Evolutionary conservation across 306 rosid species (phyloP), one percentile per base, ranked within the genome.

Genomic region (Elaeagnus macrophylla): DNA sequence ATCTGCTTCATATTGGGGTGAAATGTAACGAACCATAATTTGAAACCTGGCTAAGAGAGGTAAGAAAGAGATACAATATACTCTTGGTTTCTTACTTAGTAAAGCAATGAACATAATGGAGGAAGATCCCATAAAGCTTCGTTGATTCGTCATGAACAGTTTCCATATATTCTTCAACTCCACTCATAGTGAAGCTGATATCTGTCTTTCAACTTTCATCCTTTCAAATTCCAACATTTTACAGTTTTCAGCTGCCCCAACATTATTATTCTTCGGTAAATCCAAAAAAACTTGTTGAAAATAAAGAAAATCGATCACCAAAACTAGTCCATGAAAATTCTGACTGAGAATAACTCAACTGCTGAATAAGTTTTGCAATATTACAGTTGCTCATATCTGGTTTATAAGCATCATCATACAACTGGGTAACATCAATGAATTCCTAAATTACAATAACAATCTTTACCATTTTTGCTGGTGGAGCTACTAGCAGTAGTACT

Each of bases 121-220:
- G 94, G 91, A 72, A 90, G 95, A 86, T 86, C 97, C 91, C 94
- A 86, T 0, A 86, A 72, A 17, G 84, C 51, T 40, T 86, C 91
- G 54, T 54, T 63, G 7, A 81, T 68, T n/a, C n/a, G 42, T 86
- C 91, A 53, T 72, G 84, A 68, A 86, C 80, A 51, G 94, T 75
- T 57, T 89, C 94, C 91, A 86, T 78, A 56, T 83, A 90, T 67
- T 90, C 97, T 7, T 83, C 88, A 55, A 90, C 80, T 48, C 97
- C 97, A 78, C 86, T 90, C 52, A 86, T 78, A 86, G 87, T 18
- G 94, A 83, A 72, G 95, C 94, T 37, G 95, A 86, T 40, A 86
- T 90, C 58, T 90, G 97, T 48, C 95, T 86, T 53, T 90, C 97
- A 18, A 90, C 85, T 67, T 76, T 86, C 94, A 90, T 79, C 69